These are phyloP conservation scores for Scheffersomyces segobiensis DNA, from an alignment of 1,139 yeast genomes.

Conservation along the genomic window DNA sequence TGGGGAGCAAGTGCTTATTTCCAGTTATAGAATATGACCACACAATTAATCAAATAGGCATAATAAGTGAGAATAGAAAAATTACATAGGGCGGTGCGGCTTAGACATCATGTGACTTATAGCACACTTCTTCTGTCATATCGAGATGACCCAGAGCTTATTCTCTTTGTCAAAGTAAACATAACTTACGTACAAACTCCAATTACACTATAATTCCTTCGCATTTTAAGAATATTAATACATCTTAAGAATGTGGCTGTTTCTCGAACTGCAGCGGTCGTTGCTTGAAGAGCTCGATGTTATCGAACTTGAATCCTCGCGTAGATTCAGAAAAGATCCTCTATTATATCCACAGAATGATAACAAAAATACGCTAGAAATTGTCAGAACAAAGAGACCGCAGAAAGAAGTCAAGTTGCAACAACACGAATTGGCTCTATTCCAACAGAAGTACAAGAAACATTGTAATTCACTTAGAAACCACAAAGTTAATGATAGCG, in stretches of 20 bases:
- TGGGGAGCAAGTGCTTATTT: neutral
- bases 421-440: slow-evolving; percentile 64
- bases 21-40: neutral
- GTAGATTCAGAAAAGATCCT: slow-evolving; percentile 35
- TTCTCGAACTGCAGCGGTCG: slow-evolving; percentile 38
- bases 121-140: neutral
- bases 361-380: neutral
- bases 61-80: neutral
- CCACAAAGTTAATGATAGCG: slow-evolving; percentile 14
- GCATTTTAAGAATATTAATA: too few relatives aligned
- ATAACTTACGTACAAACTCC: neutral
- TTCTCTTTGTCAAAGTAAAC: neutral
- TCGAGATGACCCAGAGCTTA: neutral
- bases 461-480: slow-evolving; percentile 30
- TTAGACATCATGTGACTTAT: neutral
- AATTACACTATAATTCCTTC: too few relatives aligned
- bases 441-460: slow-evolving; percentile 49
- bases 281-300: slow-evolving; percentile 40
- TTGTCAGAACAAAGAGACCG: slow-evolving; percentile 27
- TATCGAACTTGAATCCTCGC: slow-evolving; percentile 32
- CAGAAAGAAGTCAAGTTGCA: slow-evolving; percentile 53
- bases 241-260: slow-evolving; percentile 23
- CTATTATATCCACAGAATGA: slow-evolving; percentile 1
- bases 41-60: neutral
- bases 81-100: neutral